Evolutionary conservation across 148 eudicot species (phyloP).

Genomic region (Fagopyrum esculentum): DNA sequence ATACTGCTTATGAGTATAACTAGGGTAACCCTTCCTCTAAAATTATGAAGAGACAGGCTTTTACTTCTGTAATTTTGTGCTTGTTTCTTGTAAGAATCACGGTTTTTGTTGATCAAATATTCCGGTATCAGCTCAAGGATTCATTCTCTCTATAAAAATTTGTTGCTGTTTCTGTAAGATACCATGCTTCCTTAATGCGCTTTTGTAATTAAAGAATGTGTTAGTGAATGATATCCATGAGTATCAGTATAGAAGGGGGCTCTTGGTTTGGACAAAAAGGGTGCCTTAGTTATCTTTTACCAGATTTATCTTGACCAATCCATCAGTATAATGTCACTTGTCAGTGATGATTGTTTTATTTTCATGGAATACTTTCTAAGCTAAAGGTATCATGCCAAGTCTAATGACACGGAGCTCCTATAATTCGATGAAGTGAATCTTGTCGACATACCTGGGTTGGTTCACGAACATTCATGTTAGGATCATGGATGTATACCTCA

Average conservation of each 20-base stretch:
- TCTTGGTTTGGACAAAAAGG: too few species aligned
- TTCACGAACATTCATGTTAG: neutral
- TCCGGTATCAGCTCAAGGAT: neutral
- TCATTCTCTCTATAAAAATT: neutral
- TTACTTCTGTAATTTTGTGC: neutral
- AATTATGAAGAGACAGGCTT: neutral
- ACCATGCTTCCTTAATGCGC: neutral
- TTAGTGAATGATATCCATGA: neutral
- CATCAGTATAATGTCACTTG: conserved; percentile 20
- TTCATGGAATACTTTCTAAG: neutral
- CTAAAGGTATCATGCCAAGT: neutral
- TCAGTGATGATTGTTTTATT: neutral
- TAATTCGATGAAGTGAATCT: neutral
- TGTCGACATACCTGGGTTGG: neutral
- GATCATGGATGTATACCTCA: neutral
- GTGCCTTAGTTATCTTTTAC: neutral
- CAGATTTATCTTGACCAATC: conserved; percentile 24
- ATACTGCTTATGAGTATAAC: neutral
- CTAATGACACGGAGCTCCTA: neutral
- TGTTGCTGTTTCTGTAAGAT: neutral
- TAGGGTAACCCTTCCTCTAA: neutral
- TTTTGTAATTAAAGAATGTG: neutral
- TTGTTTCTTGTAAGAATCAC: neutral
- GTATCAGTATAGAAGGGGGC: neutral
- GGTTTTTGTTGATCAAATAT: neutral